Evolutionary conservation across 108 stramenopile genomes (phyloP), one percentile per base, ranked within the genome.

Genomic region (Pelagomonas calceolata): DNA sequence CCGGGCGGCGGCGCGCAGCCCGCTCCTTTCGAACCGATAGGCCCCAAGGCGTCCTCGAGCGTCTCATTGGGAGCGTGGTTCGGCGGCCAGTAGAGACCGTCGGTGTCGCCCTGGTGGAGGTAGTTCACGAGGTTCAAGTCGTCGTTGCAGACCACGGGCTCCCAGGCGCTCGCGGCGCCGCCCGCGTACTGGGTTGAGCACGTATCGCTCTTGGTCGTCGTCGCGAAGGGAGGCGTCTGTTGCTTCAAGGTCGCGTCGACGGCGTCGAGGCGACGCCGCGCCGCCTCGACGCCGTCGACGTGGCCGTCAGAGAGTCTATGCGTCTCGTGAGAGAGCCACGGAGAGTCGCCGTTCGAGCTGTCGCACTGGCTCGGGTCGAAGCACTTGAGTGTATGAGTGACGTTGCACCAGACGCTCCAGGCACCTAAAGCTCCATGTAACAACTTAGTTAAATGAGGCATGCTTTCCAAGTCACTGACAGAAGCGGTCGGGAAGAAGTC

Each of bases 351-450:
- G n/a, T n/a, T n/a, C n/a, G n/a, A n/a, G n/a, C n/a, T n/a, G n/a
- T n/a, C 36, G 45, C 69, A 69, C 33, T 16, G 16, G 7, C 51
- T 15, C 3, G 81, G 66, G 65, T 84, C 71, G 73, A 77, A 83
- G 72, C 87, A 88, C 30, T 32, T 32, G 7, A 82, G 72, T 36
- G 80, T 78, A 45, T 80, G 75, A 18, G 85, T 82, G 7, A 86
- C 80, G 65, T 88, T 88, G 76, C 81, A 84, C 87, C 87, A 88
- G n/a, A n/a, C n/a, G n/a, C n/a, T n/a, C n/a, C n/a, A n/a, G n/a
- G n/a, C n/a, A n/a, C n/a, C n/a, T n/a, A n/a, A n/a, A n/a, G n/a
- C n/a, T n/a, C n/a, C n/a, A n/a, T n/a, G n/a, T n/a, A n/a, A n/a
- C n/a, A n/a, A n/a, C n/a, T n/a, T n/a, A n/a, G n/a, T n/a, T n/a